These are phyloP conservation scores for Aspergillus asperescens DNA, from an alignment of 495 filamentous ascomycete species.

Conservation along the genomic window DNA sequence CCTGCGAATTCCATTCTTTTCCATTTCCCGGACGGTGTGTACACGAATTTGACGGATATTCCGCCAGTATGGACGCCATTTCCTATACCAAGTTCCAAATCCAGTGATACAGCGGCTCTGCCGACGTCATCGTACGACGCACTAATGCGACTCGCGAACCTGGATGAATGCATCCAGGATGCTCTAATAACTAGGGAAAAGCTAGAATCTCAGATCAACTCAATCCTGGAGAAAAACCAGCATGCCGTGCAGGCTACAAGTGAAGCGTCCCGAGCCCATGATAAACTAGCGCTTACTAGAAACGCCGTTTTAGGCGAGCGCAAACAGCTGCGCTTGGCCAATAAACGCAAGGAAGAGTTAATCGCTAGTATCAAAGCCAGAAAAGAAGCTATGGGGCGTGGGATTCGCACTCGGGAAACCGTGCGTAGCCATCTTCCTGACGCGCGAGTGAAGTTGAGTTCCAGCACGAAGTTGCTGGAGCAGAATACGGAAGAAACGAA, in stretches of 20 bases:
- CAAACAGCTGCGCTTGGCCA: conserved; percentile 55
- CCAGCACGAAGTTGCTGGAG: conserved; percentile 48
- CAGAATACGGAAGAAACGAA: conserved; percentile 57
- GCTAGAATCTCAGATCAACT: conserved; percentile 71
- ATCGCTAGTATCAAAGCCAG: conserved; percentile 59
- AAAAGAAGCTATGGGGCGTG: conserved; percentile 59
- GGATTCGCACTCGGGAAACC: conserved; percentile 52
- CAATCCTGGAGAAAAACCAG: conserved; percentile 56
- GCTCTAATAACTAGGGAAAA: conserved; percentile 71
- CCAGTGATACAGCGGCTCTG: conserved; percentile 33
- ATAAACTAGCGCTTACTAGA: conserved; percentile 53
- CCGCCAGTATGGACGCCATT: conserved; percentile 38
- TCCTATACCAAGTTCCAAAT: conserved; percentile 14
- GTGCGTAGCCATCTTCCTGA: conserved; percentile 42
- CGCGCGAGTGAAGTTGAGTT: conserved; percentile 54
- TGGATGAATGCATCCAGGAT: conserved; percentile 91
- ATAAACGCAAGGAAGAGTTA: conserved; percentile 58
- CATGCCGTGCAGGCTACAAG: conserved; percentile 37
- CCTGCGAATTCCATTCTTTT: conserved; percentile 83
- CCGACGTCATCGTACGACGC: conserved; percentile 83
- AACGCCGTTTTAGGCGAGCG: conserved; percentile 59
- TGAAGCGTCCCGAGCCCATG: conserved; percentile 57
- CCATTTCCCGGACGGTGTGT: conserved; percentile 83
- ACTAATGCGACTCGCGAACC: conserved; percentile 79
- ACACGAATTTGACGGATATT: conserved; percentile 63